These are phyloP conservation scores for Boletus rubroflammeus DNA, from an alignment of 768 basidiomycete genomes.

Conservation along the genomic window DNA sequence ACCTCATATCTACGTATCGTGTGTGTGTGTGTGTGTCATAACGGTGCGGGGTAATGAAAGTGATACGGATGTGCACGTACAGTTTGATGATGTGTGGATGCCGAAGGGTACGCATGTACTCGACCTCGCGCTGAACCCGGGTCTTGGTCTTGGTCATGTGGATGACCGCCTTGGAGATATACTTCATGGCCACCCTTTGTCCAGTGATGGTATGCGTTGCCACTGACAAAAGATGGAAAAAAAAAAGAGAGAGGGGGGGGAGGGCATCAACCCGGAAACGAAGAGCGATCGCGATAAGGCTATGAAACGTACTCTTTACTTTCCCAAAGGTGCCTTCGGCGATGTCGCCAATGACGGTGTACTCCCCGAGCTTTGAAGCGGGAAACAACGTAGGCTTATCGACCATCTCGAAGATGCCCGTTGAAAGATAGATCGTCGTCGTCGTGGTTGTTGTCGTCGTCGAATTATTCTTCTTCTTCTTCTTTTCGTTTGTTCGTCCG, in stretches of 20 bases:
- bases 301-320: conserved; percentile 81
- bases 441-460: conserved; percentile 18
- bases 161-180: conserved; percentile 92
- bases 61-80: conserved; percentile 41
- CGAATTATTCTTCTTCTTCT: too few species aligned
- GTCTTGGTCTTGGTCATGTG: conserved; percentile 88
- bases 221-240: conserved; percentile 48
- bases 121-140: conserved; percentile 90
- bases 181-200: conserved; percentile 97
- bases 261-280: conserved; percentile 12
- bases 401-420: conserved; percentile 24
- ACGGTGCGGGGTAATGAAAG: not conserved
- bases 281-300: conserved; percentile 13
- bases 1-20: conserved; percentile 63
- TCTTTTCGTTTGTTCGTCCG: not conserved
- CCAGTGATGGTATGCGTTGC: conserved; percentile 93
- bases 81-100: conserved; percentile 99
- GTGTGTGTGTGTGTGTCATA: not conserved
- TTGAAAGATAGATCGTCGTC: conserved; percentile 8
- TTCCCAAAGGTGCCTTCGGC: conserved; percentile 98
- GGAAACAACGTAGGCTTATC: conserved; percentile 38
- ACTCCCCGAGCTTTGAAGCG: conserved; percentile 83
- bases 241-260: not conserved
- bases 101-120: conserved; percentile 90
- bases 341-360: conserved; percentile 81